Evolutionary conservation across 2,329 filamentous ascomycete genomes (phyloP).

Genomic region (Ascosphaera apis): DNA sequence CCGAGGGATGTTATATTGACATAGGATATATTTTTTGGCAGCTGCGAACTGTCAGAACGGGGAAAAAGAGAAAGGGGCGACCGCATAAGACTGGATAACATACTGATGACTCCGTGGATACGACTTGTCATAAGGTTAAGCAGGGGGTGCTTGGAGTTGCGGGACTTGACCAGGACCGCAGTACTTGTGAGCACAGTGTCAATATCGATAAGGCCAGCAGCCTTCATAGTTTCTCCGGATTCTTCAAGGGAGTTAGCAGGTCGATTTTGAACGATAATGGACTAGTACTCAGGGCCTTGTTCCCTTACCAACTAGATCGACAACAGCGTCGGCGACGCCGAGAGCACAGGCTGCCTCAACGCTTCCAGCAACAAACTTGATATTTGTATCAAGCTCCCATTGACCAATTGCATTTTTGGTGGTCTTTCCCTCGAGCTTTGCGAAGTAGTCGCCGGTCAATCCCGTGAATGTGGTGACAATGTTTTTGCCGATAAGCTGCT

Average conservation of each 20-base stretch:
- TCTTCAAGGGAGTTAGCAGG: constrained; percentile 28
- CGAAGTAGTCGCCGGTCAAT: constrained; percentile 65
- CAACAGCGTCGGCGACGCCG: constrained; percentile 88
- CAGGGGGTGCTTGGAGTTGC: constrained; percentile 55
- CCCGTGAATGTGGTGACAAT: constrained; percentile 90
- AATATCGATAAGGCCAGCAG: constrained; percentile 79
- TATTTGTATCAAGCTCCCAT: constrained; percentile 53
- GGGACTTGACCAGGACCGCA: constrained; percentile 81
- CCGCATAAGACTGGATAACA: constrained; percentile 7
- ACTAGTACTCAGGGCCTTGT: background rate
- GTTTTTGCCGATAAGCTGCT: constrained; percentile 72
- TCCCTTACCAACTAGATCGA: constrained; percentile 75
- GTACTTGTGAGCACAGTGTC: constrained; percentile 77
- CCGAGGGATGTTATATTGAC: constrained; percentile 84
- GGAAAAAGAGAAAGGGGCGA: constrained; percentile 1
- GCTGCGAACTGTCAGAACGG: too few species aligned
- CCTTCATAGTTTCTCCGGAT: constrained; percentile 95
- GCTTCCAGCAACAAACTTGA: constrained; percentile 86
- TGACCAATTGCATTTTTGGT: constrained; percentile 11
- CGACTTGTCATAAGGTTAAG: constrained; percentile 67
- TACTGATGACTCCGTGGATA: constrained; percentile 77
- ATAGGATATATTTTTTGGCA: constrained; percentile 80
- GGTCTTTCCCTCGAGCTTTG: constrained; percentile 39
- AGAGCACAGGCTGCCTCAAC: constrained; percentile 92
- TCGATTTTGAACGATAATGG: background rate